phyloP scores from a whole-genome alignment of 768 basidiomycete genomes.

The Tephrocybe sp. region DNA sequence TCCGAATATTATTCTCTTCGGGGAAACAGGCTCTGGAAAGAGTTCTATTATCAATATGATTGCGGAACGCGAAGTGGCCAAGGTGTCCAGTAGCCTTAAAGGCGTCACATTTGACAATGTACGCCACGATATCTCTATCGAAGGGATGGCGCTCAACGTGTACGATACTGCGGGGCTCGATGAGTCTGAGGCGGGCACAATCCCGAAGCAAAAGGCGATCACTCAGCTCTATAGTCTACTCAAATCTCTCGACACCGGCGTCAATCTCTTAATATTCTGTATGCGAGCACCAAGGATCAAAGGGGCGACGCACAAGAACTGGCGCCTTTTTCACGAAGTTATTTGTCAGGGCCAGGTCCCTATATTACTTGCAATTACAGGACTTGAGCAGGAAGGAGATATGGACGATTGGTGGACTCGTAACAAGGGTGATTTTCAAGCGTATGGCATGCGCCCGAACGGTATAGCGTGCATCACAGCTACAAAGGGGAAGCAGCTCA shows the following conservation, averaged over 20 bases:
- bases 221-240: constrained; percentile 29
- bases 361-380: constrained; percentile 35
- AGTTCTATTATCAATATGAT: constrained; percentile 46
- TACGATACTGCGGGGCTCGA: constrained; percentile 42
- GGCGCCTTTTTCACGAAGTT: constrained; percentile 35
- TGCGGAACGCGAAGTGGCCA: constrained; percentile 24
- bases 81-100: constrained; percentile 28
- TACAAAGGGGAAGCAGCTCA: constrained; percentile 20
- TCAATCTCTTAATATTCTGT: constrained; percentile 41
- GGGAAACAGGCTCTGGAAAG: constrained; percentile 39
- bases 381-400: constrained; percentile 29
- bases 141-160: constrained; percentile 22
- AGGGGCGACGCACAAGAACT: constrained; percentile 33
- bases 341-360: constrained; percentile 38
- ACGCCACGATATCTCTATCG: constrained; percentile 23
- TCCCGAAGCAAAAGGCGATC: constrained; percentile 22
- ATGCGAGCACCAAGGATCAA: constrained; percentile 39
- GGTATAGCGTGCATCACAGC: constrained; percentile 42
- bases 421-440: constrained; percentile 27
- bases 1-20: constrained; percentile 38
- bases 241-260: constrained; percentile 30
- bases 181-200: constrained; percentile 27
- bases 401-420: constrained; percentile 22
- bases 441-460: constrained; percentile 26
- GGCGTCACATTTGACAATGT: constrained; percentile 36